These are phyloP conservation scores for Venturia effusa DNA, from an alignment of 2,329 filamentous ascomycete species.

Conservation along the genomic window DNA sequence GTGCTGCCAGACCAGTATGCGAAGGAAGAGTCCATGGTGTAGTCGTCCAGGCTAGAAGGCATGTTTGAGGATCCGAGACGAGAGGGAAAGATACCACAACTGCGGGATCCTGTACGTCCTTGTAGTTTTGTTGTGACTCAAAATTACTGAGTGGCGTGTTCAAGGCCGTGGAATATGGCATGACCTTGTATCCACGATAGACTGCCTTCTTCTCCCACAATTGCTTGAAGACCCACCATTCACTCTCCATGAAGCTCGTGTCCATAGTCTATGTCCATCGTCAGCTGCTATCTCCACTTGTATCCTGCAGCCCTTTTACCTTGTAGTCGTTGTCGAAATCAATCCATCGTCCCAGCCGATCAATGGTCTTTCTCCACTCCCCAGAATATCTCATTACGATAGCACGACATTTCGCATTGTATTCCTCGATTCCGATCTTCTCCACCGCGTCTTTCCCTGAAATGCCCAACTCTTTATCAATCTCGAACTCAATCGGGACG, in stretches of 20 bases:
- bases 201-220: slow-evolving; percentile 82
- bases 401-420: slow-evolving; percentile 82
- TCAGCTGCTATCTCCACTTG: not conserved
- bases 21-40: slow-evolving; percentile 82
- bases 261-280: slow-evolving; percentile 65
- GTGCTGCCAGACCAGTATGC: slow-evolving; percentile 63
- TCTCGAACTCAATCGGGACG: slow-evolving; percentile 91
- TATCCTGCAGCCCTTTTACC: slow-evolving; percentile 32
- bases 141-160: slow-evolving; percentile 88
- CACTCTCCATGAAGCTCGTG: slow-evolving; percentile 85
- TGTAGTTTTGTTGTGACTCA: slow-evolving; percentile 90
- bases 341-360: slow-evolving; percentile 86
- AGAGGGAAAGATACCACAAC: slow-evolving; percentile 83
- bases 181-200: slow-evolving; percentile 82
- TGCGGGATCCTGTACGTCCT: slow-evolving; percentile 83
- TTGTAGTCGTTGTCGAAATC: slow-evolving; percentile 98
- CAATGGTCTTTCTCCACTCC: slow-evolving; percentile 83
- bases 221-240: slow-evolving; percentile 96
- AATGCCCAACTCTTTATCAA: slow-evolving; percentile 90
- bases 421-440: slow-evolving; percentile 75
- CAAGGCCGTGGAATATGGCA: slow-evolving; percentile 89
- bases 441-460: slow-evolving; percentile 78
- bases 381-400: slow-evolving; percentile 86
- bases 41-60: slow-evolving; percentile 78
- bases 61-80: slow-evolving; percentile 62